Evolutionary conservation across 2,329 filamentous ascomycete genomes (phyloP), one percentile per base, ranked within the genome.

Genomic region (Neonectria neomacrospora): DNA sequence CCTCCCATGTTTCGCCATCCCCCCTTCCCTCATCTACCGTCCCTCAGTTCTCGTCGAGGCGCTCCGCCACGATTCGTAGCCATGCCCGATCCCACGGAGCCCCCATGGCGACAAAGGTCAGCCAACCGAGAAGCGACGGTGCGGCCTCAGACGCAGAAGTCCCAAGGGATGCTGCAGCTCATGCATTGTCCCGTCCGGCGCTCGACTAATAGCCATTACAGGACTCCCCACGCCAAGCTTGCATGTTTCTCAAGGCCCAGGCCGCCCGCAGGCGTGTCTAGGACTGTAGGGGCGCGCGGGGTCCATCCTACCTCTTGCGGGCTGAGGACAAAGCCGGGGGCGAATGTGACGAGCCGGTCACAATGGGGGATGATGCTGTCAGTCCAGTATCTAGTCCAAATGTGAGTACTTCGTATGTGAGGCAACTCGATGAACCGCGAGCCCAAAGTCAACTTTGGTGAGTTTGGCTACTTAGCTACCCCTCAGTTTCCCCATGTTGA

Each of bases 401-500:
- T 9, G 28, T 30, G 28, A 30, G 32, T 12, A 34, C n/a, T n/a
- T n/a, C n/a, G n/a, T 30, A 54, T 42, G 42, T 34, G 51, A 51
- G 51, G 44, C 42, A 34, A 28, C 30, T 62, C 39, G 54, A 58
- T 42, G 54, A 62, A 62, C 54, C 60, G 54, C 54, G 50, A 48
- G 50, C 54, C 23, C 52, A 16, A 63, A 64, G 44, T 55, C 11
- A 32, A 32, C 30, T 32, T 32, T 32, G 30, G 30, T 12, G 8
- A 9, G 10, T 11, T 61, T 37, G 28, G 58, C 30, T 39, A 63
- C 58, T 54, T 53, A 58, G 53, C 61, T 64, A 65, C 71, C 69
- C 71, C 71, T 73, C 71, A 66, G 52, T 73, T 57, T 72, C 71
- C 67, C 69, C 71, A 62, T 67, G 61, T 45, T 56, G 37, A 65